Evolutionary conservation across 495 filamentous ascomycete species (phyloP).

Genomic region (Glutinoglossum americanum): DNA sequence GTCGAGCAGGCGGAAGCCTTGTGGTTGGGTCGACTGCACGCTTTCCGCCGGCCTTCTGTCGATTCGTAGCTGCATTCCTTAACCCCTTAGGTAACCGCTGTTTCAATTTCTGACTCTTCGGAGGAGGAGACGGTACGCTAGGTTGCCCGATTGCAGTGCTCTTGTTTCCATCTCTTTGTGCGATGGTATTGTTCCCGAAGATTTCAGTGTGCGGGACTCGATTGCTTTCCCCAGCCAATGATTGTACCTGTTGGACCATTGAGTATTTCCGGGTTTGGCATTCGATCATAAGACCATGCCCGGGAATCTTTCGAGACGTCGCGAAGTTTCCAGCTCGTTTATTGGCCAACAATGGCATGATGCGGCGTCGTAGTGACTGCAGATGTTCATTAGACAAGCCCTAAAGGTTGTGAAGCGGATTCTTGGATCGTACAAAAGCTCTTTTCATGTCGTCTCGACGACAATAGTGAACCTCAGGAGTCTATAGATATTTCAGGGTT

Average conservation of each 20-base stretch:
- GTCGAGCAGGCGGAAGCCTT: not conserved
- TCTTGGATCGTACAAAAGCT: not conserved
- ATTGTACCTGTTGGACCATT: not conserved
- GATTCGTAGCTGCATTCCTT: not conserved
- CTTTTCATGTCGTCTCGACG: not conserved
- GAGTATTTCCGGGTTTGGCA: not conserved
- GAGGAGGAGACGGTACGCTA: not conserved
- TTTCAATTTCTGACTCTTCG: not conserved
- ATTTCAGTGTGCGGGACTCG: not conserved
- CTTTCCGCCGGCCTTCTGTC: not conserved
- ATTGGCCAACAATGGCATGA: not conserved
- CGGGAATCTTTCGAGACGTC: not conserved
- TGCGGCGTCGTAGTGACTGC: not conserved
- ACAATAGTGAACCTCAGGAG: not conserved
- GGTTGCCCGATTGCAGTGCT: not conserved
- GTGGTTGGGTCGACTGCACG: not conserved
- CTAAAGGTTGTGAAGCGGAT: not conserved
- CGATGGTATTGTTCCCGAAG: not conserved
- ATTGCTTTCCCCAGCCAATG: too few species aligned
- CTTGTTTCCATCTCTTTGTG: not conserved
- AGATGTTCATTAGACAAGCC: not conserved
- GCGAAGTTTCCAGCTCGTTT: not conserved
- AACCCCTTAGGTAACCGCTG: not conserved
- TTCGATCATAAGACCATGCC: not conserved
- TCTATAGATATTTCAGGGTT: not conserved